These are phyloP conservation scores for Endotrypanum monterogeii DNA, from an alignment of 208 protist species.

Conservation along the genomic window DNA sequence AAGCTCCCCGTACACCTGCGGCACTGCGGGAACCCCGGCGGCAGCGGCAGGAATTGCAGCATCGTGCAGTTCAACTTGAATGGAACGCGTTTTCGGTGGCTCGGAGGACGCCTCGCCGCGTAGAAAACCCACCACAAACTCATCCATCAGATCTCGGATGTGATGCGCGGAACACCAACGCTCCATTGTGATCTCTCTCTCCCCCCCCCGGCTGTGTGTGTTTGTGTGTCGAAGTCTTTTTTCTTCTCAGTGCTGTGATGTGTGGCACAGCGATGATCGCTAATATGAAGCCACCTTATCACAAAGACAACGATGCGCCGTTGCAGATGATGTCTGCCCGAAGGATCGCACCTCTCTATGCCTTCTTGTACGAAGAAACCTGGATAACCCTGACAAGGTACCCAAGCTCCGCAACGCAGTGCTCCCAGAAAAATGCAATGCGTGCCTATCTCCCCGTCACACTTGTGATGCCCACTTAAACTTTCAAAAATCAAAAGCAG, in stretches of 20 bases:
- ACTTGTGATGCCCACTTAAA: no score
- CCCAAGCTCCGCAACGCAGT: no score
- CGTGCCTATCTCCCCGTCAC: no score
- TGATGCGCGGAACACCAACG: slow-evolving; percentile 6
- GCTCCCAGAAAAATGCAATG: no score
- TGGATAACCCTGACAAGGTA: no score
- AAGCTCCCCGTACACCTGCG: slow-evolving; percentile 10
- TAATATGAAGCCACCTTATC: no score
- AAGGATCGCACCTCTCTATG: no score
- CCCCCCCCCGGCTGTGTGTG: no score
- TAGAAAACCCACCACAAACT: slow-evolving; percentile 5
- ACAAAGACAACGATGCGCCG: no score
- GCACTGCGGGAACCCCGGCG: not conserved
- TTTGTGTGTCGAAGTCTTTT: not conserved
- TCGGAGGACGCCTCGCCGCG: slow-evolving; percentile 7
- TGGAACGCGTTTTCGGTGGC: not conserved
- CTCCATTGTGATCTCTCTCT: slow-evolving; percentile 3
- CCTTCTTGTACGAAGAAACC: no score
- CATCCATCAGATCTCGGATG: slow-evolving; percentile 18
- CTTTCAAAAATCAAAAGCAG: no score
- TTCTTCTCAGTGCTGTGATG: not conserved
- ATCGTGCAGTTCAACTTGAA: not conserved
- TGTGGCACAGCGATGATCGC: not conserved
- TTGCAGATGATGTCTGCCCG: not conserved
- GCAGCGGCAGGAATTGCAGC: not conserved